Evolutionary conservation across 1,139 yeast species (phyloP), one percentile per base, ranked within the genome.

Genomic region (Debaryomyces udenii): DNA sequence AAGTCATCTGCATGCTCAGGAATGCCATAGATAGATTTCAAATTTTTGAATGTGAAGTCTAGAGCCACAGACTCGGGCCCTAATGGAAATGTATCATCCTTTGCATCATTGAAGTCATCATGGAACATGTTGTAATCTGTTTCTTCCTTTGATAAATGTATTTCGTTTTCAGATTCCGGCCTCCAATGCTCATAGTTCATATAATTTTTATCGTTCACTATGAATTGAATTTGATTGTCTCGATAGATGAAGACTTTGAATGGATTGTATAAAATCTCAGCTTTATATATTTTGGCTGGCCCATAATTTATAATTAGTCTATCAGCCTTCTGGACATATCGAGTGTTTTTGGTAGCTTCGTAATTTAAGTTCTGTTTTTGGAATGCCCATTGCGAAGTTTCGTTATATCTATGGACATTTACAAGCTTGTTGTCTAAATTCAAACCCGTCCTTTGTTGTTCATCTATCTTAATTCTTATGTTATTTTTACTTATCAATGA

Each of bases 1-100:
- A 93, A 65, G 1, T 85, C 70, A 52, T 88, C 96, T 0, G 98
- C 91, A 58, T 93, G 99, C 60, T 93, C 99, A 0, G 99, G 98
- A 38, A 93, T 85, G 16, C 99, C 99, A 57, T 80, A 93, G 0
- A 89, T 85, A 52, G 85, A 75, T 9, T 69, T 61, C 52, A 74
- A 84, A 0, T 80, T 81, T 3, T 64, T 59, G 52, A 93, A 84
- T 0, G 80, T 64, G 43, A 90, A 75, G 59, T 93, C 99, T 32
- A 87, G 48, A 0, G 85, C 96, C 28, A 93, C 73, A 0, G 97
- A 80, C 61, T 93, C 98, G 0, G 99, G 98, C 0, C 99, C 99
- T 35, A 87, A 69, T 6, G 89, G 87, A 16, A 84, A 45, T 2
- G 70, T 64, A 55, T 89, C 96, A 7, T 53, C 61, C 32, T 65